A percentile compares a stretch with the other conserved stretches of the same genome.
These are phyloP conservation scores for Xylariales sp. DNA, from an alignment of 2,329 filamentous ascomycete species.

Conservation along the genomic window DNA sequence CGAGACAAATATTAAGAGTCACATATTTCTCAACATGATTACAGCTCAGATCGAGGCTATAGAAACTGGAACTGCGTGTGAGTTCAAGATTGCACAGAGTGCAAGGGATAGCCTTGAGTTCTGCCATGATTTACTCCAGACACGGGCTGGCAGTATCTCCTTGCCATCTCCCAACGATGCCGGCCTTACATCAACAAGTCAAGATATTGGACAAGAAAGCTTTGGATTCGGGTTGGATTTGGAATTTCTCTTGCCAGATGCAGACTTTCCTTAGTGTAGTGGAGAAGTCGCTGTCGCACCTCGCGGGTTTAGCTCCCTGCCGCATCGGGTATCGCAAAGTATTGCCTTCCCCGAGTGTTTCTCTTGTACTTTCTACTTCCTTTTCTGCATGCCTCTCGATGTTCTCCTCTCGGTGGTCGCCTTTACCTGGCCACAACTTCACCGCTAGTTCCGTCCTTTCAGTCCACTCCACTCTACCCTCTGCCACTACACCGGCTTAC, in stretches of 20 bases:
- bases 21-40: conserved; percentile 37
- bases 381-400: too few relatives aligned
- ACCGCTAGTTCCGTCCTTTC: too few relatives aligned
- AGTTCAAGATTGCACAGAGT: conserved; percentile 24
- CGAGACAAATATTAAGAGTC: conserved; percentile 52
- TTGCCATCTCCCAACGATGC: conserved; percentile 12
- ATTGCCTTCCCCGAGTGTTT: too few relatives aligned
- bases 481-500: background rate
- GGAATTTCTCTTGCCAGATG: conserved; percentile 22
- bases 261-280: conserved; percentile 10
- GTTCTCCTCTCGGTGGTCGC: too few relatives aligned
- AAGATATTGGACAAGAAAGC: conserved; percentile 12
- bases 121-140: conserved; percentile 25
- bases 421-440: too few relatives aligned
- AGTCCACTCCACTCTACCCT: too few relatives aligned
- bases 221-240: conserved; percentile 21
- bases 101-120: conserved; percentile 29
- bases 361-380: too few relatives aligned
- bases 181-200: conserved; percentile 14
- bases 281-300: too few relatives aligned
- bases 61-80: conserved; percentile 19
- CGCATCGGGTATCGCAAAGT: too few relatives aligned
- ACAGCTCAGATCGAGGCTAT: conserved; percentile 34
- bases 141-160: conserved; percentile 10
- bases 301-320: too few relatives aligned